phyloP scores from a whole-genome alignment of 2,329 filamentous ascomycete genomes.

The Sphaerulina populicola region DNA sequence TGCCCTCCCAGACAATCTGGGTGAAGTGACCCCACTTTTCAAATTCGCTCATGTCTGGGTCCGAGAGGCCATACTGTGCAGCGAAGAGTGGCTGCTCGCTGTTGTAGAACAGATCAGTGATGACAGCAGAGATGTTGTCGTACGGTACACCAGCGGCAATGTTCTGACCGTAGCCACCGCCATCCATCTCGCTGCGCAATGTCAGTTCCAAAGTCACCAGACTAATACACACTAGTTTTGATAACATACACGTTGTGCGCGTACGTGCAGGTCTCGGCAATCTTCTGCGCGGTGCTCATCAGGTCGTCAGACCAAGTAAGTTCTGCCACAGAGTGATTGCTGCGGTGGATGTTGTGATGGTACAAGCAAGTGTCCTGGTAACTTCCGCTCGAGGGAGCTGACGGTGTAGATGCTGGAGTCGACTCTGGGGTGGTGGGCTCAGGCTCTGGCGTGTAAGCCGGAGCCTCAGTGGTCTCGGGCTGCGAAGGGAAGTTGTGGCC shows the following conservation, averaged over 20 bases:
- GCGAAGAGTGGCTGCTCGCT: slow-evolving; percentile 56
- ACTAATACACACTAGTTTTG: not conserved
- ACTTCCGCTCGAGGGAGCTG: slow-evolving; percentile 15
- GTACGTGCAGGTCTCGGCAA: slow-evolving; percentile 62
- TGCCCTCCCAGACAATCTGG: slow-evolving; percentile 63
- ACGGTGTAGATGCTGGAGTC: slow-evolving; percentile 2
- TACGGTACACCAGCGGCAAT: slow-evolving; percentile 59
- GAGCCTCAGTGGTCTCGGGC: not conserved
- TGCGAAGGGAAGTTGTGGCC: slow-evolving; percentile 19
- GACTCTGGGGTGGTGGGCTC: not conserved
- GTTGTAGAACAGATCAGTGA: slow-evolving; percentile 85
- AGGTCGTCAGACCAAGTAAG: slow-evolving; percentile 59
- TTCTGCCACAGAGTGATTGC: slow-evolving; percentile 63
- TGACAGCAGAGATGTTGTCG: slow-evolving; percentile 56
- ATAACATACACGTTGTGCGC: slow-evolving; percentile 63
- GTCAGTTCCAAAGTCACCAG: slow-evolving; percentile 28
- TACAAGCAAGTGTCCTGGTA: slow-evolving; percentile 46
- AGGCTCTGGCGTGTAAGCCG: slow-evolving; percentile 4
- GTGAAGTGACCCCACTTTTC: slow-evolving; percentile 65
- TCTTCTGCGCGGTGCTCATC: slow-evolving; percentile 53
- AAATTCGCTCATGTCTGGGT: slow-evolving; percentile 56
- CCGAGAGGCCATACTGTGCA: slow-evolving; percentile 49
- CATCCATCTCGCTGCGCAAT: slow-evolving; percentile 44
- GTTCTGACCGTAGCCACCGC: slow-evolving; percentile 79
- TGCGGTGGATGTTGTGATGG: slow-evolving; percentile 79